Evolutionary conservation across 352 stramenopile genomes (phyloP).

Genomic region (Globisporangium cylindrosporum): DNA sequence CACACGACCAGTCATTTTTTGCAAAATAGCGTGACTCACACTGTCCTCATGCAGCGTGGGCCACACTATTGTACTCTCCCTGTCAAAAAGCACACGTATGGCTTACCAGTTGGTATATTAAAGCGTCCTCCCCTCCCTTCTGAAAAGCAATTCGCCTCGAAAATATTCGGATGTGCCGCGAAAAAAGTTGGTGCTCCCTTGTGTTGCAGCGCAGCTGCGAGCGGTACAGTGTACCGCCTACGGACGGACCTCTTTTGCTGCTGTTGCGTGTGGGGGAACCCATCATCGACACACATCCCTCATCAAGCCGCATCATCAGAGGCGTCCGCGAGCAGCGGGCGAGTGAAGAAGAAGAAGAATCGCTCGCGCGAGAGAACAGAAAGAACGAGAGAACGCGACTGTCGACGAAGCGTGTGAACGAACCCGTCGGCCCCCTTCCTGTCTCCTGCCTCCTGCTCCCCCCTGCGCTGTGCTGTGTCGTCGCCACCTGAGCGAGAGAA

Average conservation of each 20-base stretch:
- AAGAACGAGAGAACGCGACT: constrained; percentile 5
- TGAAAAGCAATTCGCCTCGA: background rate
- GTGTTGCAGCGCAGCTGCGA: background rate
- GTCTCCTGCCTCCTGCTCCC: background rate
- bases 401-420: background rate
- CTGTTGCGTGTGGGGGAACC: background rate
- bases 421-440: background rate
- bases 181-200: background rate
- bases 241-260: constrained; percentile 6
- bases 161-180: background rate
- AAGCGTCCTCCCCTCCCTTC: background rate
- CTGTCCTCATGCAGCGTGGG: background rate
- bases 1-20: background rate
- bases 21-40: background rate
- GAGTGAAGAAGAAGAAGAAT: constrained; percentile 6
- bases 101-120: background rate
- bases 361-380: constrained; percentile 4
- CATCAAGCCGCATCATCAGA: constrained; percentile 10
- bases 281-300: constrained; percentile 9
- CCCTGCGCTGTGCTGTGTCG: background rate
- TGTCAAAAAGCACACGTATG: background rate
- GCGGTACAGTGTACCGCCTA: constrained; percentile 1
- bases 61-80: background rate
- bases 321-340: background rate
- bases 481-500: background rate